Evolutionary conservation across 23 red algal genomes (phyloP).

Genomic region (Pyropia haitanensis): DNA sequence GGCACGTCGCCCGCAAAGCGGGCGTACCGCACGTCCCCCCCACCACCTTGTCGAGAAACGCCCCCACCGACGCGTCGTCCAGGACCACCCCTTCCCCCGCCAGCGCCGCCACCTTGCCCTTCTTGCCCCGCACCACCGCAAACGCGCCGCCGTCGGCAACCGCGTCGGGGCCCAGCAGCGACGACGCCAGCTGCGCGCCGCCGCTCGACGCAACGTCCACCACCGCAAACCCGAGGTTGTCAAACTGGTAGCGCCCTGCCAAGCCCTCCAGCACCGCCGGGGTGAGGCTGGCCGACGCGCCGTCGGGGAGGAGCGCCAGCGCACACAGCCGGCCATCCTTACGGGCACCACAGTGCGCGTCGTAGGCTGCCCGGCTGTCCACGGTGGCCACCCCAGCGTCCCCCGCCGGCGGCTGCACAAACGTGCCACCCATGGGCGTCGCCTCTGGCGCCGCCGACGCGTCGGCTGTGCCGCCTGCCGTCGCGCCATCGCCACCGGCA

Average conservation of each 20-base stretch:
- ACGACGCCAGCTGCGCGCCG: conserved; percentile 3
- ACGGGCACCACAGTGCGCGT: conserved; percentile 35
- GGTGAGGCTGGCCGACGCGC: conserved; percentile 1
- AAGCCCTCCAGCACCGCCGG: conserved; percentile 7
- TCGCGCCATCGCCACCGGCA: background rate
- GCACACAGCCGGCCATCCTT: conserved; percentile 66
- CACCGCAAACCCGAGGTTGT: conserved; percentile 49
- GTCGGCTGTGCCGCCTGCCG: background rate
- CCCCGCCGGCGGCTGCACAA: conserved; percentile 43
- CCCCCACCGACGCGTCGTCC: too few species aligned
- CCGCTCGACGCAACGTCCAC: conserved; percentile 11
- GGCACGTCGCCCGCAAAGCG: conserved; percentile 27
- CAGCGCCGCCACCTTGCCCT: conserved; percentile 33
- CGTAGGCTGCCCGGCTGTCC: conserved; percentile 13
- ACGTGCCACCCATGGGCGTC: too few species aligned
- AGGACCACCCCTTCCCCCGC: conserved; percentile 6
- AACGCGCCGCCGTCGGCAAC: conserved; percentile 7
- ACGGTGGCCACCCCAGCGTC: conserved; percentile 31
- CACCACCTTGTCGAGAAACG: conserved; percentile 54
- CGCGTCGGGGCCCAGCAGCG: conserved; percentile 7
- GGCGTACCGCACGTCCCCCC: conserved; percentile 42
- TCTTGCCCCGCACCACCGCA: conserved; percentile 36
- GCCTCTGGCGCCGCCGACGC: conserved; percentile 2
- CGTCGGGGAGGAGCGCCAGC: conserved; percentile 24
- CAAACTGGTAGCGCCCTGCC: conserved; percentile 44